A percentile compares a stretch with the other conserved stretches of the same genome.
phyloP scores from a whole-genome alignment of 306 rosid genomes.

The Acacia melanoxylon region DNA sequence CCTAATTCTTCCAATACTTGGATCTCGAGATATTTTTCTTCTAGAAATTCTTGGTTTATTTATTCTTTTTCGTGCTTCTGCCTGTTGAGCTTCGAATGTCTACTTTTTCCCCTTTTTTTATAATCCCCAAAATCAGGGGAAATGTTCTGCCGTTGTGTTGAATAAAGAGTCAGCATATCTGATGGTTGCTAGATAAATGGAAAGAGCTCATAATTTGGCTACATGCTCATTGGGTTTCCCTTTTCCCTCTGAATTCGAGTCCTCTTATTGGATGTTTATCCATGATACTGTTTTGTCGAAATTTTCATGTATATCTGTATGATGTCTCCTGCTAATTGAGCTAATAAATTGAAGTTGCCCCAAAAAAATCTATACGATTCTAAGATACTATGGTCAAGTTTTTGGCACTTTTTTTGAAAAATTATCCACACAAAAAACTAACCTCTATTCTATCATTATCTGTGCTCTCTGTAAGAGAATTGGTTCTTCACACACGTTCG shows the following conservation, averaged over 20 bases:
- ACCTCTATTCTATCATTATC: background rate
- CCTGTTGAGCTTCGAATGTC: background rate
- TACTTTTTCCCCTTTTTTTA: too few relatives aligned
- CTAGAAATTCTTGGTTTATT: background rate
- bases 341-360: background rate
- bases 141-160: background rate
- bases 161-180: background rate
- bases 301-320: background rate
- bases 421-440: background rate
- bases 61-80: background rate
- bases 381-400: background rate
- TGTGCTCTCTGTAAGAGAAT: background rate
- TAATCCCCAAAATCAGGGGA: background rate
- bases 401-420: background rate
- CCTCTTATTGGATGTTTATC: background rate
- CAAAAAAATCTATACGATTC: background rate
- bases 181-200: background rate
- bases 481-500: background rate
- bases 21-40: background rate
- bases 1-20: background rate
- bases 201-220: background rate
- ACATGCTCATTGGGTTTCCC: background rate
- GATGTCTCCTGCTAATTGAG: background rate
- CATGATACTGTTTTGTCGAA: background rate
- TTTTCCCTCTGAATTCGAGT: background rate